A percentile compares a stretch with the other conserved stretches of the same genome.
These are phyloP conservation scores for Catharanthus roseus DNA, from an alignment of 257 asterid species.

Conservation along the genomic window DNA sequence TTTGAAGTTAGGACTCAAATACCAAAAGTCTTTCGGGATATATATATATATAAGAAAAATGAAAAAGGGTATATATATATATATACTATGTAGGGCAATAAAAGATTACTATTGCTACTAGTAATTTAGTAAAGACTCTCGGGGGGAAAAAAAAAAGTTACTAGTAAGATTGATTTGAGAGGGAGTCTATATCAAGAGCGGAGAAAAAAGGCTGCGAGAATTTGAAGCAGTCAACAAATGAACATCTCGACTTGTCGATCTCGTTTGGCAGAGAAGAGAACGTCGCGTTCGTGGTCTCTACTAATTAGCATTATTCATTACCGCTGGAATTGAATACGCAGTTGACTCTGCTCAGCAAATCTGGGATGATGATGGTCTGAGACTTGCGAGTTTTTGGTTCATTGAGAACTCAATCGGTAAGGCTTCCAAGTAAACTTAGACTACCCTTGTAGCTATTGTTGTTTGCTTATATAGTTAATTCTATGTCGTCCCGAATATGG, in stretches of 20 bases:
- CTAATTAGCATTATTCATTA: neutral
- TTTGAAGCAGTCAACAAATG: neutral
- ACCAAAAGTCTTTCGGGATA: too few species aligned
- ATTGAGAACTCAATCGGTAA: neutral
- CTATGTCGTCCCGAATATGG: neutral
- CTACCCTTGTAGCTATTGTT: neutral
- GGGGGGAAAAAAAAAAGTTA: too few species aligned
- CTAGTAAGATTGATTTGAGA: too few species aligned
- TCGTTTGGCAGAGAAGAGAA: too few species aligned
- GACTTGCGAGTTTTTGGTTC: neutral
- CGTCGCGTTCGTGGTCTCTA: neutral
- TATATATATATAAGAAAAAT: too few species aligned
- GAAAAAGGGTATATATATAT: too few species aligned
- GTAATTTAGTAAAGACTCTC: too few species aligned
- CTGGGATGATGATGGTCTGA: neutral
- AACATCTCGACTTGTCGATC: neutral
- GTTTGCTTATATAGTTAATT: neutral
- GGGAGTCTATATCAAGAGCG: neutral
- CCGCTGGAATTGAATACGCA: neutral
- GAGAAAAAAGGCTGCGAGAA: neutral
- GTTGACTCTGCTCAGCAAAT: neutral
- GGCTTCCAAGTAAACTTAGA: neutral
- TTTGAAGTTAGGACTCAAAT: too few species aligned
- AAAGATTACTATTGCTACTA: too few species aligned
- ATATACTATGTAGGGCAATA: too few species aligned